Conservation (phyloP, 2,329 filamentous ascomycete genomes). For the Trichophyton benhamiae region DNA sequence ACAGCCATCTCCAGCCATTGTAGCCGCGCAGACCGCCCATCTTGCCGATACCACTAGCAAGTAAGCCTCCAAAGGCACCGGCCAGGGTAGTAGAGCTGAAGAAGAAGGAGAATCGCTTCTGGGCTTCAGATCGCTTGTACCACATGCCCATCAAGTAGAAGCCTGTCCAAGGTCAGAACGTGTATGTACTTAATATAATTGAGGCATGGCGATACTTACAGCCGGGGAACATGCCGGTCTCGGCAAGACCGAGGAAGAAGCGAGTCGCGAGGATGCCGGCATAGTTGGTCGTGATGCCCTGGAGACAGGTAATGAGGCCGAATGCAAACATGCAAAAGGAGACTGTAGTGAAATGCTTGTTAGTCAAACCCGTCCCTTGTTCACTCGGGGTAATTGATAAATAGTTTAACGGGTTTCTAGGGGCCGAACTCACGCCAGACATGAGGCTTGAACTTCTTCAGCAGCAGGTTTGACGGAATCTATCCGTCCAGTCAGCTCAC, state of each 20-base stretch:
- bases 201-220: slow-evolving; percentile 31
- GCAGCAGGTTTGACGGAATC: slow-evolving; percentile 60
- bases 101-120: slow-evolving; percentile 88
- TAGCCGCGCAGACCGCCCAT: slow-evolving; percentile 49
- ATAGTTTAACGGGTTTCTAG: not conserved
- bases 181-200: not conserved
- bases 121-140: slow-evolving; percentile 79
- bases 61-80: slow-evolving; percentile 50
- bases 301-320: slow-evolving; percentile 59
- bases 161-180: slow-evolving; percentile 15
- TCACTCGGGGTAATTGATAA: not conserved
- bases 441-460: slow-evolving; percentile 55
- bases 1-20: slow-evolving; percentile 39
- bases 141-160: slow-evolving; percentile 61
- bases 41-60: slow-evolving; percentile 48
- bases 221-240: slow-evolving; percentile 60
- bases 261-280: slow-evolving; percentile 62
- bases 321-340: slow-evolving; percentile 76
- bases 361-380: not conserved
- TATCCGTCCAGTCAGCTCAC: slow-evolving; percentile 27
- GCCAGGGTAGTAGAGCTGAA: slow-evolving; percentile 59
- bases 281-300: slow-evolving; percentile 70
- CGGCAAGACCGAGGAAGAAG: slow-evolving; percentile 73
- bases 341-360: slow-evolving; percentile 28
- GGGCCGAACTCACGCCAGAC: slow-evolving; percentile 46